Evolutionary conservation across 2,329 filamentous ascomycete genomes (phyloP).

Genomic region (Ophiostoma quercus): DNA sequence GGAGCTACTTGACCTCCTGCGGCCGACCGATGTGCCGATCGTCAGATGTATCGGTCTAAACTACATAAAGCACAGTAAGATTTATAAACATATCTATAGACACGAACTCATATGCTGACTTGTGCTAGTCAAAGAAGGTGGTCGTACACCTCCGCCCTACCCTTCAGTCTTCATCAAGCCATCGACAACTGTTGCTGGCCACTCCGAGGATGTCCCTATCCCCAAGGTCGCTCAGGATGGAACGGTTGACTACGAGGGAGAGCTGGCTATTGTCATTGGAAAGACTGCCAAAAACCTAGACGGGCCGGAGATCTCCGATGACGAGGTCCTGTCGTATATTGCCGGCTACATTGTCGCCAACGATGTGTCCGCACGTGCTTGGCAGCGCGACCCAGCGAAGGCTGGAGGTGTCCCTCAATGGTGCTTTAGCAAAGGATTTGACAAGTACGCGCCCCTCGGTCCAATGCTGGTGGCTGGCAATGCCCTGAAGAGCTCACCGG

Average conservation of each 20-base stretch:
- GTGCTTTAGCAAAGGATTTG: constrained; percentile 54
- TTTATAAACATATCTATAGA: not conserved
- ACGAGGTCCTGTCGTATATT: constrained; percentile 45
- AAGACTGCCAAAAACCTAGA: constrained; percentile 31
- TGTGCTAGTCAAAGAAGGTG: constrained; percentile 41
- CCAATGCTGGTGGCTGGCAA: constrained; percentile 41
- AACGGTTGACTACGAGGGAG: constrained; percentile 40
- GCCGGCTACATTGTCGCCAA: constrained; percentile 52
- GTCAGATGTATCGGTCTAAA: constrained; percentile 56
- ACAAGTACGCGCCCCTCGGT: constrained; percentile 50
- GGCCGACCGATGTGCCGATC: constrained; percentile 48
- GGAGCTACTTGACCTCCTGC: constrained; percentile 48
- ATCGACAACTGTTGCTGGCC: constrained; percentile 37
- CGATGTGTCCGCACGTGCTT: constrained; percentile 46
- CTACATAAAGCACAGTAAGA: constrained; percentile 49
- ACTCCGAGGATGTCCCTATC: constrained; percentile 39
- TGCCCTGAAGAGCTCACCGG: not conserved
- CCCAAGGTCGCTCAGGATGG: constrained; percentile 41
- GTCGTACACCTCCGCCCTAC: constrained; percentile 45
- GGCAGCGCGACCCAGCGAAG: constrained; percentile 45
- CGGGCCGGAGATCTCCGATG: constrained; percentile 38
- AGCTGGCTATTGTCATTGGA: constrained; percentile 32
- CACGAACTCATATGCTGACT: no score
- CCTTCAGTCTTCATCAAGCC: constrained; percentile 51
- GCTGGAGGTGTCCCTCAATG: constrained; percentile 52